Base-by-base conservation (phyloP, 2,329 filamentous ascomycete species). In the Penicillium sclerotigenum region DNA sequence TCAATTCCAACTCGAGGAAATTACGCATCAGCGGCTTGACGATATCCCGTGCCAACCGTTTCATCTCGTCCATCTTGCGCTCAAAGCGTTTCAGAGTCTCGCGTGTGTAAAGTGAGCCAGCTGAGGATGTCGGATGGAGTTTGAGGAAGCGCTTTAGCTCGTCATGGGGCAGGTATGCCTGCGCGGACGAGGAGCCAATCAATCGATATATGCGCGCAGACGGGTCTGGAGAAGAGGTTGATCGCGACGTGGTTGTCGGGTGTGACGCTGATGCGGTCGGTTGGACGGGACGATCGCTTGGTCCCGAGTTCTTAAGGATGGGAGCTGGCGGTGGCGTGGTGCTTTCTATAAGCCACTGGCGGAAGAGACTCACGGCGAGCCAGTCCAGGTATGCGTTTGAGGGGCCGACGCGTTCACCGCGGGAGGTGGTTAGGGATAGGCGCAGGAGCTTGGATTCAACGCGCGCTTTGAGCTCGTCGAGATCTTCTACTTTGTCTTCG, bases 71-170 rank as follows among this genome's bases (percentile, higher is more conserved):
- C 63, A 97, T 82, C 54, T 91, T 83, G 67, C 89, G 86, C 77
- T 97, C 93, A 64, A 97, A 96, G 4, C 89, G 81, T 58, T 87
- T 84, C 47, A 97, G 74, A 59, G 90, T 93, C n/a, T 97, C 92
- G 18, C 92, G 83, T 42, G 83, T 90, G 75, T 97, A 96, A 8
- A 93, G 75, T 20, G 72, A 69, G 29, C 71, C 75, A 0, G 94
- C 88, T 5, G 75, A 73, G 1, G 69, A 65, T 6, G 73, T 73
- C 0, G 90, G 88, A 11, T 85, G 87, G 22, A 93, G 78, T 71
- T 96, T 95, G 50, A 97, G 81, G 67, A 97, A 97, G 22, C 85
- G 85, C 74, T 96, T 97, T 70, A 93, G 88, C 62, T 96, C 92
- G 62, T 96, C 91, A 71, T 93, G 91, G 1, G 79, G 75, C 5